Conservation (phyloP, 495 filamentous ascomycete species). For the Cairneyella variabilis region DNA sequence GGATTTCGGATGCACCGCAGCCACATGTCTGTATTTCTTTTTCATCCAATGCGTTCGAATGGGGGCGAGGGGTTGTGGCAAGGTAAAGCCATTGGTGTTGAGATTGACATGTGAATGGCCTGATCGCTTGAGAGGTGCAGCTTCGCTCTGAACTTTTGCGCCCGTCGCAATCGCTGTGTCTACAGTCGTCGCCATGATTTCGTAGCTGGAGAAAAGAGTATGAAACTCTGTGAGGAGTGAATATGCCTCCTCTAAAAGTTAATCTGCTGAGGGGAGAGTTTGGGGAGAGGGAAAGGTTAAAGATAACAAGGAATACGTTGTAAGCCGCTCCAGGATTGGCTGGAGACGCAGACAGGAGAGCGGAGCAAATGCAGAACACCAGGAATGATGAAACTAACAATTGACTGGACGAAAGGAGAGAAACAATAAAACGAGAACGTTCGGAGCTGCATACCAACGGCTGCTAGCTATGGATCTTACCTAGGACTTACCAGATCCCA, state of each 20-base stretch:
- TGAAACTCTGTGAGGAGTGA: neutral
- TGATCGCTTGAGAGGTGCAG: slow-evolving; percentile 19
- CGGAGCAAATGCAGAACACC: neutral
- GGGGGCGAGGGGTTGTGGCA: slow-evolving; percentile 20
- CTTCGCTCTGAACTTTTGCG: neutral
- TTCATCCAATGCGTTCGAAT: slow-evolving; percentile 14
- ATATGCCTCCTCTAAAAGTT: neutral
- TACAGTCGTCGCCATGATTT: slow-evolving; percentile 13
- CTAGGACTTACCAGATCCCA: too few relatives aligned
- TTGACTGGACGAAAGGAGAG: neutral
- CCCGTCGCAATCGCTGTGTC: slow-evolving; percentile 20
- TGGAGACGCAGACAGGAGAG: neutral
- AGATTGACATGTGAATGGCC: slow-evolving; percentile 24
- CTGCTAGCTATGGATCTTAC: too few relatives aligned
- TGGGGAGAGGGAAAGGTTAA: too few relatives aligned
- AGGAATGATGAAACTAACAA: neutral
- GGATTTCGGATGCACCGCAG: slow-evolving; percentile 70
- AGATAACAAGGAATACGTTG: slow-evolving; percentile 3
- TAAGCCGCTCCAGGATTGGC: neutral
- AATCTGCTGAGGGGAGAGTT: neutral
- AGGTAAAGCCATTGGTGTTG: slow-evolving; percentile 11
- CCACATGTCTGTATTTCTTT: slow-evolving; percentile 79
- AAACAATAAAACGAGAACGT: neutral
- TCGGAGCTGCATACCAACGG: too few relatives aligned
- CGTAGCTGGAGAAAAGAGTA: neutral